Conservation (phyloP, 2,329 filamentous ascomycete genomes). For the Monosporascus cannonballus region DNA sequence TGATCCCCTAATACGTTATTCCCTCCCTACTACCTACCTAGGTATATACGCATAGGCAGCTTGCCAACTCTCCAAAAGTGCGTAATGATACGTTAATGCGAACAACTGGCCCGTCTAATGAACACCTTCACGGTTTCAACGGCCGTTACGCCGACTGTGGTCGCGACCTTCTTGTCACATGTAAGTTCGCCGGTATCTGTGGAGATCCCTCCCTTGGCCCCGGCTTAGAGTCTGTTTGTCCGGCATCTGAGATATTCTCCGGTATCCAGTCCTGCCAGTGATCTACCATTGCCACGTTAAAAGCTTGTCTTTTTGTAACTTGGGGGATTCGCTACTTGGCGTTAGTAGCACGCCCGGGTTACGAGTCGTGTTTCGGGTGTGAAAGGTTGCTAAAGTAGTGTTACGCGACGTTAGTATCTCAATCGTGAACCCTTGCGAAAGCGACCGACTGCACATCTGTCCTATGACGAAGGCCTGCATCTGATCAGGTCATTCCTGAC, state of each 20-base stretch:
- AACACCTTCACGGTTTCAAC: slow-evolving; percentile 72
- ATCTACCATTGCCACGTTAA: background rate
- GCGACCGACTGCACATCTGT: slow-evolving; percentile 83
- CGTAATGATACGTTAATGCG: background rate
- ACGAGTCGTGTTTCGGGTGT: background rate
- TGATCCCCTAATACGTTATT: background rate
- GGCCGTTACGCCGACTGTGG: slow-evolving; percentile 80
- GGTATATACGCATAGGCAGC: too few species aligned
- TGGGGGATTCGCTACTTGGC: background rate
- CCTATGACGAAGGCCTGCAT: slow-evolving; percentile 87
- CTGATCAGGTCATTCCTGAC: slow-evolving; percentile 80
- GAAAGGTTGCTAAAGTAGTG: slow-evolving; percentile 12
- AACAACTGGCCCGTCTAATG: slow-evolving; percentile 25
- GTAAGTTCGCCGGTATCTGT: slow-evolving; percentile 41
- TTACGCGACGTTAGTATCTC: slow-evolving; percentile 57
- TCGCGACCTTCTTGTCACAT: slow-evolving; percentile 82
- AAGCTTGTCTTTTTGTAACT: slow-evolving; percentile 2
- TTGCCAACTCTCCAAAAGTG: too few species aligned
- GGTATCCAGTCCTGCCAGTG: background rate
- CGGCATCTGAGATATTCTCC: background rate
- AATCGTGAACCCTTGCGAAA: slow-evolving; percentile 68
- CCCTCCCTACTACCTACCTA: background rate
- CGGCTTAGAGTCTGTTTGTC: background rate
- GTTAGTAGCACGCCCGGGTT: background rate
- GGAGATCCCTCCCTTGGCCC: background rate